A percentile compares a stretch with the other conserved stretches of the same genome.
Evolutionary conservation across 352 stramenopile species (phyloP).

Genomic region (Globisporangium megalacanthum): DNA sequence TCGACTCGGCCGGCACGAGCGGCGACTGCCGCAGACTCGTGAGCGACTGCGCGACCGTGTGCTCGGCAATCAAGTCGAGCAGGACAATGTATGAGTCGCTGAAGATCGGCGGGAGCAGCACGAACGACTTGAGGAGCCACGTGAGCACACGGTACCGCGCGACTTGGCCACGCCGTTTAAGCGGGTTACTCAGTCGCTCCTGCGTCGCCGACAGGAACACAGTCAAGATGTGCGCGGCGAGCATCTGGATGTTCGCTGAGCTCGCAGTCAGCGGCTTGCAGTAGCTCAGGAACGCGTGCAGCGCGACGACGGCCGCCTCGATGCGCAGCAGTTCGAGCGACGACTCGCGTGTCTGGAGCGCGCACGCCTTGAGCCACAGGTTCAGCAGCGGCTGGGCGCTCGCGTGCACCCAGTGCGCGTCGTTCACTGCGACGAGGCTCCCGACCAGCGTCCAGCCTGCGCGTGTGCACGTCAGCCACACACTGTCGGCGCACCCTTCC

Average conservation of each 20-base stretch:
- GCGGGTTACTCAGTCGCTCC: slow-evolving; percentile 56
- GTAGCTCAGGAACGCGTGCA: slow-evolving; percentile 54
- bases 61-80: slow-evolving; percentile 74
- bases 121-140: slow-evolving; percentile 77
- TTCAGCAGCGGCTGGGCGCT: slow-evolving; percentile 56
- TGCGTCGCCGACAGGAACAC: slow-evolving; percentile 57
- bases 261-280: slow-evolving; percentile 25
- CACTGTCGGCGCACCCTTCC: slow-evolving; percentile 66
- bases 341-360: slow-evolving; percentile 74
- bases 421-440: slow-evolving; percentile 60
- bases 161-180: slow-evolving; percentile 77
- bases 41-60: slow-evolving; percentile 69
- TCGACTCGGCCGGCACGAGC: slow-evolving; percentile 50
- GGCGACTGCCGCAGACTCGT: slow-evolving; percentile 62
- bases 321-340: slow-evolving; percentile 80
- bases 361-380: slow-evolving; percentile 73
- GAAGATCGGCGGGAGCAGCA: slow-evolving; percentile 66
- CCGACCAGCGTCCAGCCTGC: slow-evolving; percentile 77
- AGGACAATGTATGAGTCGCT: slow-evolving; percentile 79
- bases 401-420: slow-evolving; percentile 50
- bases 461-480: slow-evolving; percentile 85
- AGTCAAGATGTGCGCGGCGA: slow-evolving; percentile 68
- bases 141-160: slow-evolving; percentile 70
- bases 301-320: slow-evolving; percentile 66
- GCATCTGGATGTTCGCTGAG: slow-evolving; percentile 40